Base-by-base conservation (phyloP, 176 grass and related monocot genomes). In the Oryza meyeriana region DNA sequence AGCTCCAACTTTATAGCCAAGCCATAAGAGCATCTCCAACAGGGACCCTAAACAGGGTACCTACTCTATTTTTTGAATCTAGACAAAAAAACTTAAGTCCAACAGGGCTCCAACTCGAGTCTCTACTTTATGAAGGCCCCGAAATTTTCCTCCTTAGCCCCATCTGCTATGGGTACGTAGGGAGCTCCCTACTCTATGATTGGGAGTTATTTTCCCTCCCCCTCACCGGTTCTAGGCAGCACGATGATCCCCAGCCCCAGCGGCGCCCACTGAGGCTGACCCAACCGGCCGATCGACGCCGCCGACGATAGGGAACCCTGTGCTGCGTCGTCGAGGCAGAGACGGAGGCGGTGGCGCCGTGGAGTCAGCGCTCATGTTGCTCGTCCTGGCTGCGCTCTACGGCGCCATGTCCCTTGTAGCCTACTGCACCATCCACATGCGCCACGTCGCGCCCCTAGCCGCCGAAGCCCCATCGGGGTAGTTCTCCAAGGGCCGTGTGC, bases 401-500 rank as follows among this genome's bases (percentile, higher is more conserved):
- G 92, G 62, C n/a, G 45, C 73, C 75, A 77, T 92, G 78, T 93
- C 95, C 17, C 71, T 79, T 78, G 22, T 93, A 41, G 87, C 76
- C 36, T 93, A 95, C 86, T 63, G 47, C 74, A 79, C 85, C 86
- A 84, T 94, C 78, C 90, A 98, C 86, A 98, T 91, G 90, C 89
- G 87, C 81, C 95, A 98, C 79, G 92, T 98, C 61, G 18, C 74
- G 42, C 95, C 95, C 24, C 88, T 98, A 29, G 88, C 72, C 10
- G 16, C 58, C 66, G 86, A 89, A 75, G 90, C 95, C 30, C 87
- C 88, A 8, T 68, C 27, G 12, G 80, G 70, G 45, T 72, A 65
- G 4, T 98, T 98, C 87, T 89, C 95, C 62, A 92, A 98, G 86
- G 92, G 90, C 12, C 90, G 92, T 41, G 90, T 82, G 52, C 81